Evolutionary conservation across 495 filamentous ascomycete genomes (phyloP).

Genomic region (Lasiosphaeria hispida): DNA sequence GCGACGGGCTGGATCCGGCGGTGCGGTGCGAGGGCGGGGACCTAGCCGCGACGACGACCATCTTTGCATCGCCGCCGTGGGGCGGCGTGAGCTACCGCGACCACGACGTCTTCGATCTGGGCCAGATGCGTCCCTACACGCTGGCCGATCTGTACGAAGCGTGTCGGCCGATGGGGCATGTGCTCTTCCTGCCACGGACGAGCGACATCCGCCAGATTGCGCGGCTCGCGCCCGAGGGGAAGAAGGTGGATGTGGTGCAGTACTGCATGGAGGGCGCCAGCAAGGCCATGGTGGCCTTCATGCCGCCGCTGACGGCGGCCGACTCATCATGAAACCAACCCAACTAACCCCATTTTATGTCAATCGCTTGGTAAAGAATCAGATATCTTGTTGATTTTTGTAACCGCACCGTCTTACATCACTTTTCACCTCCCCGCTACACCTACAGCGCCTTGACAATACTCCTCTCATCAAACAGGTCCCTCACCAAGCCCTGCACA

Average conservation of each 20-base stretch:
- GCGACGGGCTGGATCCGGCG: constrained; percentile 35
- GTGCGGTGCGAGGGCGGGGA: constrained; percentile 23
- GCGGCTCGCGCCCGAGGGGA: constrained; percentile 43
- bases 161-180: constrained; percentile 54
- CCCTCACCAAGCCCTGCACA: constrained; percentile 64
- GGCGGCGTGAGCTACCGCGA: constrained; percentile 81
- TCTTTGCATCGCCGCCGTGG: constrained; percentile 96
- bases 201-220: constrained; percentile 85
- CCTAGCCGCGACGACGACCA: constrained; percentile 42
- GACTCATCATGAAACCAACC: too few species aligned
- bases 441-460: constrained; percentile 54
- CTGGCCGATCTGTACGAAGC: constrained; percentile 59
- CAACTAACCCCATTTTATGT: not conserved
- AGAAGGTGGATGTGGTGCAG: constrained; percentile 69
- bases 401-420: not conserved
- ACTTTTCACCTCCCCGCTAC: constrained; percentile 19
- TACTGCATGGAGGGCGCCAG: constrained; percentile 90
- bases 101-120: constrained; percentile 79
- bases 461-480: constrained; percentile 78
- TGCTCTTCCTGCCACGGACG: constrained; percentile 83
- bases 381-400: not conserved
- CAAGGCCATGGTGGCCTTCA: constrained; percentile 64
- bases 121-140: constrained; percentile 82
- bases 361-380: not conserved
- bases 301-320: constrained; percentile 31